These are phyloP conservation scores for Aspergillus thermomutatus DNA, from an alignment of 2,329 filamentous ascomycete genomes.

Conservation along the genomic window DNA sequence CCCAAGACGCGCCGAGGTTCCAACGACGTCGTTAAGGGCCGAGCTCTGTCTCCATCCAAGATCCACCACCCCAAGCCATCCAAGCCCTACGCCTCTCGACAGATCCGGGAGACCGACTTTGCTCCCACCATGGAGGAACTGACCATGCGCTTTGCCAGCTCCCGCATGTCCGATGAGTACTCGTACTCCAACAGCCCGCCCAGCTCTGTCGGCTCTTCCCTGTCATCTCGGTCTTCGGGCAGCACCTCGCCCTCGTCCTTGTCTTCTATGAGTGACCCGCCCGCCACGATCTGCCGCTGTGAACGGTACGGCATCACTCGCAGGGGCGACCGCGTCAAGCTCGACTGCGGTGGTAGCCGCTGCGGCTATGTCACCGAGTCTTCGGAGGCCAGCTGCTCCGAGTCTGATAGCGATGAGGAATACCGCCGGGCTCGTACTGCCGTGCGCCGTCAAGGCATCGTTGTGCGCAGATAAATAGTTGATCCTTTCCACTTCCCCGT, in stretches of 20 bases:
- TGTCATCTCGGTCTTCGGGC: conserved; percentile 69
- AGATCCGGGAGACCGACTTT: conserved; percentile 82
- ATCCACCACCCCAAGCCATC: conserved; percentile 89
- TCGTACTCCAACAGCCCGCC: conserved; percentile 72
- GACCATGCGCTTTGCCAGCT: conserved; percentile 69
- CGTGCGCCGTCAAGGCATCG: conserved; percentile 37
- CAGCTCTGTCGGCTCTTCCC: conserved; percentile 62
- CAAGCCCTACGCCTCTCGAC: conserved; percentile 80
- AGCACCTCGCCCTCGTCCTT: conserved; percentile 51
- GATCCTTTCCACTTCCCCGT: not conserved
- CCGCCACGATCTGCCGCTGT: conserved; percentile 71
- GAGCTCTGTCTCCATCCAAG: conserved; percentile 80
- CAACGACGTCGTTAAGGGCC: conserved; percentile 78
- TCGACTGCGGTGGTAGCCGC: conserved; percentile 87
- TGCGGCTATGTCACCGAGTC: conserved; percentile 71
- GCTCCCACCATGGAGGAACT: conserved; percentile 75
- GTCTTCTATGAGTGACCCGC: conserved; percentile 65
- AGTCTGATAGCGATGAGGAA: conserved; percentile 43
- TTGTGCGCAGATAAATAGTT: conserved; percentile 34
- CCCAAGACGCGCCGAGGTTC: conserved; percentile 45
- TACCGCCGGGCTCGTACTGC: conserved; percentile 34
- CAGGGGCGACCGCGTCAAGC: conserved; percentile 86
- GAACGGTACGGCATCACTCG: conserved; percentile 96
- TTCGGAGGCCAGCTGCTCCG: conserved; percentile 68
- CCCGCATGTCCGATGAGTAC: conserved; percentile 68